These are phyloP conservation scores for Lotus japonicus DNA, from an alignment of 306 rosid species.

Conservation along the genomic window DNA sequence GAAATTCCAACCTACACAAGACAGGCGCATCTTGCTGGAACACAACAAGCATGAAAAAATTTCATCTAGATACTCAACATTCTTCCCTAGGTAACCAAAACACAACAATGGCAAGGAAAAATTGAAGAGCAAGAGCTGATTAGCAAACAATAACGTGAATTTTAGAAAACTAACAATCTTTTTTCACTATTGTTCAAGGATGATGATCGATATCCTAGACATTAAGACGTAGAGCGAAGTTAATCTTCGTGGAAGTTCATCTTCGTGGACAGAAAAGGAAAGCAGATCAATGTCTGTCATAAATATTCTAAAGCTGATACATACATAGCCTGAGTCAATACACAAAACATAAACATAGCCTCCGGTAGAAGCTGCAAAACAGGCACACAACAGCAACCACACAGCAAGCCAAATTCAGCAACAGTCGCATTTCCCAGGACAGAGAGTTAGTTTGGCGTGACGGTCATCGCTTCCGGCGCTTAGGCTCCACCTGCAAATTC, in stretches of 20 bases:
- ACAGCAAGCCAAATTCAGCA: constrained; percentile 7
- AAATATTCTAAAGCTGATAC: constrained; percentile 24
- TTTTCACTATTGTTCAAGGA: constrained; percentile 7
- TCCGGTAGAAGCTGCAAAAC: constrained; percentile 41
- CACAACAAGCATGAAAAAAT: no score
- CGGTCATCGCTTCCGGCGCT: constrained; percentile 67
- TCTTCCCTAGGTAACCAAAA: no score
- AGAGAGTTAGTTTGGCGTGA: background rate
- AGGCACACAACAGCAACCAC: constrained; percentile 24
- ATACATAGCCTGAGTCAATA: constrained; percentile 39
- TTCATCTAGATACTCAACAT: no score
- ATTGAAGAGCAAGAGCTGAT: no score
- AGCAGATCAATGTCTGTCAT: constrained; percentile 20
- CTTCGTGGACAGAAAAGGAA: constrained; percentile 6
- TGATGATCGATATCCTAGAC: constrained; percentile 20
- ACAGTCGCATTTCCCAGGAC: constrained; percentile 1
- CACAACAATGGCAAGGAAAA: no score
- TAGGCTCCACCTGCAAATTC: constrained; percentile 56
- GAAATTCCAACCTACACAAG: no score
- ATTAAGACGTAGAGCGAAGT: constrained; percentile 19
- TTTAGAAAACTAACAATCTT: background rate
- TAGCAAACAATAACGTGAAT: background rate
- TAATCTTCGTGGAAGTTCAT: no score
- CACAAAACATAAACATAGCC: constrained; percentile 22
- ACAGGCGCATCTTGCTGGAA: no score